Evolutionary conservation across 176 grass and related monocot species (phyloP), one percentile per base, ranked within the genome.

Genomic region (Oryza punctata): DNA sequence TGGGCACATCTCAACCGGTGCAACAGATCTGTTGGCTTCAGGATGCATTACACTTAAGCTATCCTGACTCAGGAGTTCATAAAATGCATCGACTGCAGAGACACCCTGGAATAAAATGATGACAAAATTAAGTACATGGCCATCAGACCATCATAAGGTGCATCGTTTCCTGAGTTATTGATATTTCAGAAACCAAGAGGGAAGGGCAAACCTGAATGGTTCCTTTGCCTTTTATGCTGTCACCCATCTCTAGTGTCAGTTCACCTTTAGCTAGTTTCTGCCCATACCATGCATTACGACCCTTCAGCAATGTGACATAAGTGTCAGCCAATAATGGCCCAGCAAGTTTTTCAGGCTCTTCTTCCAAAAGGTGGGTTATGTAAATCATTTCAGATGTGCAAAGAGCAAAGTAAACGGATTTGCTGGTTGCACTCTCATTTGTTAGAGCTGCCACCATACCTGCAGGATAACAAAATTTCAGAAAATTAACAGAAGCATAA

Each of bases 381-480:
- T 95, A 99, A 88, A 99, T 99, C 96, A 99, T 96, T 89, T 99
- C 96, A 61, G 96, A 99, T 59, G 96, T 99, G 75, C 96, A 99
- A 64, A 95, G 96, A 45, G 96, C 91, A 79, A 99, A 99, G 77
- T 99, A 99, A 69, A 99, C 96, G 1, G 96, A 86, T 69, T 99
- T 99, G 91, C 96, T 99, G 10, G 96, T 99, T 38, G 96, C 96
- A 77, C 96, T 99, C 74, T 99, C 96, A 70, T 96, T 99, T 49
- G 96, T 99, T 80, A 99, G 73, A 67, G 96, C 93, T 1, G 93
- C 96, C 47, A 99, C 87, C 93, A 99, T 95, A 76, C 96, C 96
- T 99, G 71, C 70, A 88, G 72, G 81, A 83, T 76, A 69, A 68
- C 41, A 86, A 26, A 73, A 81, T 50, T 66, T 77, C 50, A 77